phyloP scores from a whole-genome alignment of 257 asterid species.

The Nyctanthes arbortristis region DNA sequence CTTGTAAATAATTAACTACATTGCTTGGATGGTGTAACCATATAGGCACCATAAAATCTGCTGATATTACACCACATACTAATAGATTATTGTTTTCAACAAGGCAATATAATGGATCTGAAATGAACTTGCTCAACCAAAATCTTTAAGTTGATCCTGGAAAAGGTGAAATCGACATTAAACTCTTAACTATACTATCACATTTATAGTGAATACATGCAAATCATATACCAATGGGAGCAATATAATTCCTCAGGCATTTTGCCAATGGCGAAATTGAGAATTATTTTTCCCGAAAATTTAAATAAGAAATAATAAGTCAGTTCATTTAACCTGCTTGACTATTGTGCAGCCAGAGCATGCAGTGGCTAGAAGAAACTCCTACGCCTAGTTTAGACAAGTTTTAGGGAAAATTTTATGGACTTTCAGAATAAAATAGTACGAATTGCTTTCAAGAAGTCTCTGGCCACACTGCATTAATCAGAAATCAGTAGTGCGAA shows the following conservation, averaged over 20 bases:
- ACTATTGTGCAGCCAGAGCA: neutral
- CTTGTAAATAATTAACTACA: neutral
- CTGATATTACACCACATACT: neutral
- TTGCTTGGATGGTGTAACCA: neutral
- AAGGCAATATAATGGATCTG: neutral
- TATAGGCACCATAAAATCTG: neutral
- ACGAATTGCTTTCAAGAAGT: neutral
- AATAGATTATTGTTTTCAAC: neutral
- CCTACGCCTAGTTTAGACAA: neutral
- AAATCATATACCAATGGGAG: neutral
- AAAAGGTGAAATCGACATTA: neutral
- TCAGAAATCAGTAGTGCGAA: neutral
- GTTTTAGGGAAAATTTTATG: neutral
- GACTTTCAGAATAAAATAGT: neutral
- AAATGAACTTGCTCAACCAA: neutral
- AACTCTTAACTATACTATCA: neutral
- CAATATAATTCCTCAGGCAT: neutral
- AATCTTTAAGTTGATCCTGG: neutral
- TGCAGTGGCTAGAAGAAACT: neutral
- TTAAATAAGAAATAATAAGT: neutral
- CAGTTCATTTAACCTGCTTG: neutral
- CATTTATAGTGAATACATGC: neutral
- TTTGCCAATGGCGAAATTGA: neutral
- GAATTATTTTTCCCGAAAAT: neutral
- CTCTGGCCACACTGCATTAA: neutral